phyloP scores from a whole-genome alignment of 2,329 filamentous ascomycete genomes.

The Colletotrichum sp. region DNA sequence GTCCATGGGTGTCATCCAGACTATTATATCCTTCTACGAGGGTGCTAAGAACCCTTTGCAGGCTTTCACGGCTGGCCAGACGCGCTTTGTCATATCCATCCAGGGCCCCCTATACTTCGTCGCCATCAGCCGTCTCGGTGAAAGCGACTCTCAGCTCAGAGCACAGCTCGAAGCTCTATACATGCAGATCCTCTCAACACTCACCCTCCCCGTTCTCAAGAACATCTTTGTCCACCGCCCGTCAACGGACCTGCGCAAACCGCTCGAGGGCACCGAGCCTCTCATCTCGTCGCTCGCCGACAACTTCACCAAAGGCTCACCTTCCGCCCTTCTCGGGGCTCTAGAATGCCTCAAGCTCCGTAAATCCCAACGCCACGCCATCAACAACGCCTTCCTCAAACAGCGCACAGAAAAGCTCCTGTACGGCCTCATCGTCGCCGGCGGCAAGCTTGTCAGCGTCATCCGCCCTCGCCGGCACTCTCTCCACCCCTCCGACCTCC shows the following conservation, averaged over 20 bases:
- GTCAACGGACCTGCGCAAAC: constrained; percentile 90
- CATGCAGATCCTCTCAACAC: constrained; percentile 96
- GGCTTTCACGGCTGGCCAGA: constrained; percentile 85
- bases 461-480: constrained; percentile 94
- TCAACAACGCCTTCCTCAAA: constrained; percentile 88
- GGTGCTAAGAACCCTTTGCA: constrained; percentile 76
- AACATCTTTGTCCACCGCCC: constrained; percentile 89
- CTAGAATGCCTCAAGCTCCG: constrained; percentile 92
- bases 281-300: constrained; percentile 91
- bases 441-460: constrained; percentile 91
- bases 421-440: constrained; percentile 92
- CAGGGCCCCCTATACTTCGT: constrained; percentile 91
- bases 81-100: constrained; percentile 84
- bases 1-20: constrained; percentile 94
- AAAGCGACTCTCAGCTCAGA: constrained; percentile 87
- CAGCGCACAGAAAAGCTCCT: constrained; percentile 78
- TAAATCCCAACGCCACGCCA: constrained; percentile 83
- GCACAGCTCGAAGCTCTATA: constrained; percentile 92
- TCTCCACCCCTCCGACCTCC: constrained; percentile 91
- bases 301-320: constrained; percentile 91
- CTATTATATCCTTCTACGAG: constrained; percentile 96
- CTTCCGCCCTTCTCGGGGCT: constrained; percentile 85
- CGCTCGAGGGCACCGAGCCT: constrained; percentile 88
- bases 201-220: constrained; percentile 86
- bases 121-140: constrained; percentile 88